Conservation (phyloP, 2,329 filamentous ascomycete genomes). For the Xylariaceae sp. region DNA sequence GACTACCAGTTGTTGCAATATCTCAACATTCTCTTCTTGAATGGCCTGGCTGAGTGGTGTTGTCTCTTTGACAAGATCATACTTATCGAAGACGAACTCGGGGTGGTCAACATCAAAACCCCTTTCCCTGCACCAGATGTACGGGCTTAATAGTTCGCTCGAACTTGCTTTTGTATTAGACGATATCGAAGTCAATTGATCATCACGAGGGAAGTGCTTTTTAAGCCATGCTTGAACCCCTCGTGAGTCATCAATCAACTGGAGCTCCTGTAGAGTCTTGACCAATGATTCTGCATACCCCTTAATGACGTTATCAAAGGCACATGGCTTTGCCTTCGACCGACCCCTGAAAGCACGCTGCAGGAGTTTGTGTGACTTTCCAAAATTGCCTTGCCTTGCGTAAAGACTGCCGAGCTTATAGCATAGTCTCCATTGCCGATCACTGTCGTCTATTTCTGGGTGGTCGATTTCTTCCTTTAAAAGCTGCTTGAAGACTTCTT, state of each 20-base stretch:
- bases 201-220: constrained; percentile 5
- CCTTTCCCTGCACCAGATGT: constrained; percentile 27
- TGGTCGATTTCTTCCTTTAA: constrained; percentile 19
- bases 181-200: background rate
- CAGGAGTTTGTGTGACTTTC: constrained; percentile 19
- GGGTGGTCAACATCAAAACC: constrained; percentile 24
- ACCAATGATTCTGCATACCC: constrained; percentile 27
- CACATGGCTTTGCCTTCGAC: constrained; percentile 13
- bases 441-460: constrained; percentile 12
- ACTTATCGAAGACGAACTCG: constrained; percentile 24
- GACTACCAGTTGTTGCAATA: constrained; percentile 25
- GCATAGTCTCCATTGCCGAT: constrained; percentile 22
- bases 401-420: constrained; percentile 28
- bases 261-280: constrained; percentile 19
- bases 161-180: constrained; percentile 4
- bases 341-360: constrained; percentile 24
- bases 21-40: constrained; percentile 21
- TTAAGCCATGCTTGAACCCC: constrained; percentile 26
- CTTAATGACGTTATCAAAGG: constrained; percentile 12
- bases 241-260: constrained; percentile 25
- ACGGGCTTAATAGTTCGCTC: constrained; percentile 15
- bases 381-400: constrained; percentile 16
- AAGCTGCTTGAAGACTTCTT: constrained; percentile 16
- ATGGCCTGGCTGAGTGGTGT: constrained; percentile 27
- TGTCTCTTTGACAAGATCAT: constrained; percentile 17